A percentile compares a stretch with the other conserved stretches of the same genome.
Conservation (phyloP, 73 alveolate species). For the Paramecium sonneborni region DNA sequence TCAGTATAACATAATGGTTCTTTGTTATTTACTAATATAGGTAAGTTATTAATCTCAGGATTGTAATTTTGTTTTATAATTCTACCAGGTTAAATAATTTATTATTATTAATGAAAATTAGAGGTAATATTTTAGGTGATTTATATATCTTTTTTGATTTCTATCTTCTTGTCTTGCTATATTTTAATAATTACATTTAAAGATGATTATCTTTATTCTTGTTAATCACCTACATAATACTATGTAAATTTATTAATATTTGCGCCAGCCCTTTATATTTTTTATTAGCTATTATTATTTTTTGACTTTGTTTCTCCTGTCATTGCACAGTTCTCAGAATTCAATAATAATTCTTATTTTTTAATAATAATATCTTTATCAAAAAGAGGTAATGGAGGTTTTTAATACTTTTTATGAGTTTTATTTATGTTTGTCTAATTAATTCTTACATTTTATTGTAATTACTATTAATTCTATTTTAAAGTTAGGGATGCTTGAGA, state of each 20-base stretch:
- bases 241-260: neutral
- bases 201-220: neutral
- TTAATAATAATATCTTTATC: neutral
- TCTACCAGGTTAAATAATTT: neutral
- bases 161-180: slow-evolving; percentile 18
- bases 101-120: neutral
- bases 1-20: neutral
- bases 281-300: neutral
- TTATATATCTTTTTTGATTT: neutral
- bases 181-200: neutral
- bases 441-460: neutral
- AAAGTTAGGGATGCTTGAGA: neutral
- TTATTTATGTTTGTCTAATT: neutral
- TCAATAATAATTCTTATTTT: neutral
- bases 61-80: neutral
- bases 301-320: neutral
- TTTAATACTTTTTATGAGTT: neutral
- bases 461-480: neutral
- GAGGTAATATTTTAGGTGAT: neutral
- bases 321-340: neutral
- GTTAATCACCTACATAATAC: neutral
- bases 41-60: neutral
- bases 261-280: neutral
- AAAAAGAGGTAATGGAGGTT: neutral
- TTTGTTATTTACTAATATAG: neutral